Evolutionary conservation across 1,284 basidiomycete species (phyloP), one percentile per base, ranked within the genome.

Genomic region (Sphaerobolus stellatus): DNA sequence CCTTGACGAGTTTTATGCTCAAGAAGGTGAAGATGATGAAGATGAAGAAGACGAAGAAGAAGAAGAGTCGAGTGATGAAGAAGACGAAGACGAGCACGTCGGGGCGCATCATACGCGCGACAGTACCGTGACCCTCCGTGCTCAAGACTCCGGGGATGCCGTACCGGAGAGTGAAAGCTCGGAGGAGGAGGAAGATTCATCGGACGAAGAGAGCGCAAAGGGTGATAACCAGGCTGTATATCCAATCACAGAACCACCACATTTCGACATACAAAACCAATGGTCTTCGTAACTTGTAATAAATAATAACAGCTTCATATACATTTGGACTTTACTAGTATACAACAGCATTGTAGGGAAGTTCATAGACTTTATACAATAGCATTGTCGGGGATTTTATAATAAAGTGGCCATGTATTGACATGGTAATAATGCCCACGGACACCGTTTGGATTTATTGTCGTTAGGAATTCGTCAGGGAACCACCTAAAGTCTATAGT

Each of bases 381-480:
- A 52, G 79, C 79, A 22, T 62, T 75, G 45, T 79, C 75, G 2
- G 86, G 86, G 30, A 86, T 64, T 54, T 73, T 75, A 68, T 86
- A 88, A 67, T 87, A 88, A 68, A 88, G 61, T 7, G 86, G 86
- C 84, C 86, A 62, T 28, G 60, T 46, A 13, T 55, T 20, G 18
- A 90, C 88, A 72, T 90, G 87, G 62, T 90, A 90, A 59, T 75
- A 81, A 64, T 90, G 88, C 0, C 84, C 84, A 59, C 84, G 80
- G 41, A 82, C 79, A 2, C 86, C 86, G 5, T 81, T 82, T 25
- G 68, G 57, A 34, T 67, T 61, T 45, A 75, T 69, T 57, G 80
- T 71, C 0, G 80, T 82, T 60, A 85, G 84, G 63, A 88, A 90
- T 56, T 77, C 78, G 75, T 81, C 76, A 2, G 87, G 84, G 75